Conservation (phyloP, 345 rosid species). For the Brassica nigra region DNA sequence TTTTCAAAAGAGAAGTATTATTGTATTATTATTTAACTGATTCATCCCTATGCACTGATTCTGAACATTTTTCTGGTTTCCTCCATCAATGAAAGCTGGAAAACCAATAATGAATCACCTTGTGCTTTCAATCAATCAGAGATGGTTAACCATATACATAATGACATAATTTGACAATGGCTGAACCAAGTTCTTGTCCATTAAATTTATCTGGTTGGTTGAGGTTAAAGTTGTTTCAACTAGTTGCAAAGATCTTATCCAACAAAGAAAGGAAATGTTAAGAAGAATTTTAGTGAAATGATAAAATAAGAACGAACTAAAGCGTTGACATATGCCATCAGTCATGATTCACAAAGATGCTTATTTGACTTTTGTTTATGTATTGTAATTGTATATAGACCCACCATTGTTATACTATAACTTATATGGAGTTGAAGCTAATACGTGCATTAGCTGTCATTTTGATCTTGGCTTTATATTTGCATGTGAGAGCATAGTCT, state of each 20-base stretch:
- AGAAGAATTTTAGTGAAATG: not conserved
- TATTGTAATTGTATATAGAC: not conserved
- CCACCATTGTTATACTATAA: not conserved
- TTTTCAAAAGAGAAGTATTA: not conserved
- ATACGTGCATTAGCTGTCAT: not conserved
- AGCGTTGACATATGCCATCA: not conserved
- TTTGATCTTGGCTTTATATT: not conserved
- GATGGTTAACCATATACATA: not conserved
- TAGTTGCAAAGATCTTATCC: not conserved
- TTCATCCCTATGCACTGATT: not conserved
- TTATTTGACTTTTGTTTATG: not conserved
- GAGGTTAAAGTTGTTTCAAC: not conserved
- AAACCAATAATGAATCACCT: not conserved
- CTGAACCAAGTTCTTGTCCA: not conserved
- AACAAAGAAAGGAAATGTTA: not conserved
- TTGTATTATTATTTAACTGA: not conserved
- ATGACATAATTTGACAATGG: not conserved
- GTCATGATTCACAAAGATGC: not conserved
- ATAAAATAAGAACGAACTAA: not conserved
- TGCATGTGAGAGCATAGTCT: not conserved
- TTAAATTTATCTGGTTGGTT: not conserved
- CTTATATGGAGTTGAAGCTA: not conserved
- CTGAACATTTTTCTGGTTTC: not conserved
- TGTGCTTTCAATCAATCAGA: not conserved
- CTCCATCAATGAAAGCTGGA: not conserved